Evolutionary conservation across 495 filamentous ascomycete species (phyloP), one percentile per base, ranked within the genome.

Genomic region (Delitschia confertaspora): DNA sequence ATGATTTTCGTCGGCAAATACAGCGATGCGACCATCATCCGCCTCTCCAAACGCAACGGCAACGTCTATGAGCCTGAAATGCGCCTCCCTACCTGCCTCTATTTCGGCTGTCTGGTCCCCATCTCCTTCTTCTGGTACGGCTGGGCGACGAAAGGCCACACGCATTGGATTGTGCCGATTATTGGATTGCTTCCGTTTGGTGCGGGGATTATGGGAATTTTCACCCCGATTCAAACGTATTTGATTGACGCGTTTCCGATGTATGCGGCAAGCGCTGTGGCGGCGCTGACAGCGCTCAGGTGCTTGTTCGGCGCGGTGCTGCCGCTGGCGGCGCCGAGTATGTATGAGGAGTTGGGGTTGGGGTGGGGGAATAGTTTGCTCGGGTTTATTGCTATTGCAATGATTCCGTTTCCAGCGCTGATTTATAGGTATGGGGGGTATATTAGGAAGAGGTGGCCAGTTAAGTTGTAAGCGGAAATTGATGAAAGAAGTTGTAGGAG

Each of bases 121-220:
- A 49, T 55, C 23, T 45, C 38, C 1, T 45, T 55, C 36, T 58
- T 58, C 29, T 55, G 51, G 51, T 55, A 58, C 32, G 52, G 51
- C 19, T 58, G 55, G 55, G 18, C 51, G 3, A 38, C 52, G 1
- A 16, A 58, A 10, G 32, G 47, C 10, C 25, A 55, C 2, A 31
- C 33, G 1, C 55, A 58, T 33, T 56, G 53, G 57, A 49, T 44
- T 19, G 69, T 72, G 20, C 76, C 79, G 3, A 73, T 80, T 13
- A 69, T 82, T 21, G 76, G 76, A 0, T 65, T 67, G 0, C 47
- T 65, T 0, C 59, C 76, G 7, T 72, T 80, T 23, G 74, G 72
- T 0, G 49, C 70, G n/a, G 78, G 78, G 4, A 69, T 73, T 50
- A 64, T 78, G 25, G 45, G 47, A 3, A 33, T 57, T 16, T 53